phyloP scores from a whole-genome alignment of 2,329 filamentous ascomycete species.

The Acarospora socialis region DNA sequence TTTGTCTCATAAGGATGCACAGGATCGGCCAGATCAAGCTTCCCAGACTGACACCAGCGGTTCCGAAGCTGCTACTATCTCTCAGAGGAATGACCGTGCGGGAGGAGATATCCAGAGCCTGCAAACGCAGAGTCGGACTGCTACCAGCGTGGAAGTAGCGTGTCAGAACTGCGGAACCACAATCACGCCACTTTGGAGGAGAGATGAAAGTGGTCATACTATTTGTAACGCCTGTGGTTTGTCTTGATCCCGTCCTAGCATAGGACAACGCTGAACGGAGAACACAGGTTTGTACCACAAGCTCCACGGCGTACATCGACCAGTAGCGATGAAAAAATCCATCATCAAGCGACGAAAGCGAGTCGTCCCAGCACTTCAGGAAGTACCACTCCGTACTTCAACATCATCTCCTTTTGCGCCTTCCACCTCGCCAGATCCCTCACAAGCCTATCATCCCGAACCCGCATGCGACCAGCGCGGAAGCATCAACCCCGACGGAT shows the following conservation, averaged over 20 bases:
- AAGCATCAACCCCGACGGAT: slow-evolving; percentile 38
- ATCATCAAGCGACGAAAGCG: slow-evolving; percentile 93
- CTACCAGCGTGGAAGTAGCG: slow-evolving; percentile 37
- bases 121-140: too few species aligned
- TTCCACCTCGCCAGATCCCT: slow-evolving; percentile 12
- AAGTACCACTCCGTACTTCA: slow-evolving; percentile 25
- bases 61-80: slow-evolving; percentile 18
- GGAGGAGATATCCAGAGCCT: slow-evolving; percentile 32
- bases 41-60: slow-evolving; percentile 5
- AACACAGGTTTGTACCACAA: slow-evolving; percentile 79
- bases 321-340: slow-evolving; percentile 97
- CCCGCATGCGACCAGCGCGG: too few species aligned
- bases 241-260: too few species aligned
- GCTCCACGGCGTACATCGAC: slow-evolving; percentile 81
- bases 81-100: slow-evolving; percentile 8
- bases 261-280: too few species aligned
- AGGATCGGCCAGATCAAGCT: slow-evolving; percentile 15
- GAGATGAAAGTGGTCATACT: slow-evolving; percentile 86
- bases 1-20: slow-evolving; percentile 29
- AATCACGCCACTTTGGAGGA: slow-evolving; percentile 87
- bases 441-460: neutral
- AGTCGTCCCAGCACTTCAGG: slow-evolving; percentile 63
- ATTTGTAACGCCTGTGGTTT: slow-evolving; percentile 97
- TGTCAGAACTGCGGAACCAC: slow-evolving; percentile 97
- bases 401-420: slow-evolving; percentile 7